Evolutionary conservation across 495 filamentous ascomycete genomes (phyloP).

Genomic region (Tuber brumale): DNA sequence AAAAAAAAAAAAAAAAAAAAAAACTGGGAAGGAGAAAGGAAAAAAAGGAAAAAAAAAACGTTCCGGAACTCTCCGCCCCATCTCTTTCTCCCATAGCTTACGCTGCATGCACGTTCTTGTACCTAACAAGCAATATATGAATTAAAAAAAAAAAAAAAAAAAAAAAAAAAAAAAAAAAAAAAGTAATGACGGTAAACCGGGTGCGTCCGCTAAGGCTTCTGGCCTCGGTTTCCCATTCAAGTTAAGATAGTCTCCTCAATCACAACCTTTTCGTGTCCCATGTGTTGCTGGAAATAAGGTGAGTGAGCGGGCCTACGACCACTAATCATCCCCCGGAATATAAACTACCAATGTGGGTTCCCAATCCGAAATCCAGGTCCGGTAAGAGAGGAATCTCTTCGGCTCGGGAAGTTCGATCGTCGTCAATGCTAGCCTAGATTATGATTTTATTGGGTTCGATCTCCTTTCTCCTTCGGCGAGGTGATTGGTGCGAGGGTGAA

Average conservation of each 20-base stretch:
- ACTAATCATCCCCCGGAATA: conserved; percentile 25
- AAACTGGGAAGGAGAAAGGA: too few relatives aligned
- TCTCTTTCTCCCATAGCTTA: too few relatives aligned
- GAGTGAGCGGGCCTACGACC: background rate
- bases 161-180: background rate
- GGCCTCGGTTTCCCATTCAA: conserved; percentile 36
- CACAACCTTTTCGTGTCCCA: conserved; percentile 32
- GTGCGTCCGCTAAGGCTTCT: conserved; percentile 25
- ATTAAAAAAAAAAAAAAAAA: too few relatives aligned
- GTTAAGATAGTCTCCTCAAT: conserved; percentile 37
- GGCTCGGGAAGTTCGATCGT: background rate
- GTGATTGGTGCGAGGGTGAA: background rate
- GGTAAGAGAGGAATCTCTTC: background rate
- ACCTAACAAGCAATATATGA: too few relatives aligned
- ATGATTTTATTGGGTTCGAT: background rate
- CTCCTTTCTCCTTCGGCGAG: background rate
- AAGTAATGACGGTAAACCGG: conserved; percentile 3
- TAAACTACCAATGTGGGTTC: conserved; percentile 22
- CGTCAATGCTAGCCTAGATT: background rate
- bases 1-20: background rate
- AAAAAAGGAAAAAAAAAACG: background rate
- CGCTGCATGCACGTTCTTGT: too few relatives aligned
- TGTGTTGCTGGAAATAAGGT: conserved; percentile 33
- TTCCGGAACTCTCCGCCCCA: too few relatives aligned
- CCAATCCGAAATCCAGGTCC: conserved; percentile 22